Evolutionary conservation across 768 basidiomycete genomes (phyloP), one percentile per base, ranked within the genome.

Genomic region (Daedaleopsis sinensis): DNA sequence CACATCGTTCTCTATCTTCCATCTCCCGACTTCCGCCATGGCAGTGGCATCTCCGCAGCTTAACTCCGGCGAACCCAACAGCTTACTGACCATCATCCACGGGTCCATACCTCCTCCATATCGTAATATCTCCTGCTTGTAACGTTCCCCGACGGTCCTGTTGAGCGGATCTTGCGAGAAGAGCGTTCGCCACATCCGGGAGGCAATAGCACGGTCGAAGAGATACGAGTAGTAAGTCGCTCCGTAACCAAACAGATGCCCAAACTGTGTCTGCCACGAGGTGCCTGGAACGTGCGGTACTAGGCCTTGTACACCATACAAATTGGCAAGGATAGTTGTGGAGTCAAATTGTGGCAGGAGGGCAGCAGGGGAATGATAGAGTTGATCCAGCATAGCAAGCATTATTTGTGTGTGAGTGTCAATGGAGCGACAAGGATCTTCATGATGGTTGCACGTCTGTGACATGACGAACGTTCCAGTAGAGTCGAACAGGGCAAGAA

Each of bases 161-260:
- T 81, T 80, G 16, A 98, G 73, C 0, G 93, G 91, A 47, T 91
- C 80, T 0, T 66, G 62, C 10, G 79, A 76, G 68, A 98, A 98
- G 0, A 96, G 77, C 11, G 85, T 82, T 11, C 78, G 73, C 91
- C 93, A 99, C 0, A 98, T 89, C n/a, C 90, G 84, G 7, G 91
- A 91, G 0, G 97, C 96, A 61, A 99, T 97, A 5, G 94, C 94
- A 5, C 96, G 87, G 66, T 98, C 97, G 66, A 99, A 96, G 13
- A 98, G 81, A 71, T 99, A 99, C 3, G 94, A 95, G 69, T 99
- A 99, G 72, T 99, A 99, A 0, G 94, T 97, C 15, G 96, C 95
- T 6, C 96, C 96, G 67, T 99, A 99, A 2, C 96, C 94, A 69
- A 90, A 96, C 6, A 99, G 77, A 72, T 99, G 97, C 0, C 93